phyloP scores from a whole-genome alignment of 163 green algal species.

The Chlamydomonas reinhardtii region DNA sequence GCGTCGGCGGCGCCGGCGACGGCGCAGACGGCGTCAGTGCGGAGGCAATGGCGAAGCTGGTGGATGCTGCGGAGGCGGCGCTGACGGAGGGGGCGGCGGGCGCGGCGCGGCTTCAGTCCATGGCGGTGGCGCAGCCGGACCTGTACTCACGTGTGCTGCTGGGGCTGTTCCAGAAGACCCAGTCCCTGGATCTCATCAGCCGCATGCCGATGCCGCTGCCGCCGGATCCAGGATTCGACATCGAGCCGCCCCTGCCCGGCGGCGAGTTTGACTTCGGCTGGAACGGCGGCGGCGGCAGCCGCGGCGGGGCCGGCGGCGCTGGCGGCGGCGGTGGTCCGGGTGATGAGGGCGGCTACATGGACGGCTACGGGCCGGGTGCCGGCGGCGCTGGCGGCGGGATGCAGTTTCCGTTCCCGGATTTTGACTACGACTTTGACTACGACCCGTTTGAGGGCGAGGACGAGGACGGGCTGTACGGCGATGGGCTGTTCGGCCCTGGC shows the following conservation, averaged over 20 bases:
- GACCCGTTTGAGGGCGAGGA: background rate
- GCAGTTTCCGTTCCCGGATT: slow-evolving; percentile 35
- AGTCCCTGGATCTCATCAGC: slow-evolving; percentile 34
- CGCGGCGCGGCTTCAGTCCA: background rate
- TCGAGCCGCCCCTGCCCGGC: slow-evolving; percentile 5
- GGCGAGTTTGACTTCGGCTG: slow-evolving; percentile 30
- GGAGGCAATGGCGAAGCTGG: background rate
- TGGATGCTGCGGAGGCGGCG: slow-evolving; percentile 20
- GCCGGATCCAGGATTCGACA: slow-evolving; percentile 25
- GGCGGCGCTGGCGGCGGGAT: background rate
- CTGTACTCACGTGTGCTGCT: slow-evolving; percentile 41
- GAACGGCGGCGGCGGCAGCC: background rate
- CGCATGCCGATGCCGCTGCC: slow-evolving; percentile 41
- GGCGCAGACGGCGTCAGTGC: background rate
- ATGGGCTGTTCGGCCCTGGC: background rate
- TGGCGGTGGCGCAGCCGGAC: slow-evolving; percentile 33
- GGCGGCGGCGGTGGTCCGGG: background rate
- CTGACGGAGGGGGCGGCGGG: slow-evolving; percentile 34
- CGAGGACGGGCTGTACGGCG: background rate
- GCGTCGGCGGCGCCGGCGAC: background rate
- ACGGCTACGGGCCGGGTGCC: background rate
- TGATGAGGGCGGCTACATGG: background rate
- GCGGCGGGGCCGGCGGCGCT: too few relatives aligned
- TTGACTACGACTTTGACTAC: slow-evolving; percentile 23
- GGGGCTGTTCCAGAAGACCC: slow-evolving; percentile 26